Conservation (phyloP, 148 eudicot genomes). For the Fagopyrum esculentum region DNA sequence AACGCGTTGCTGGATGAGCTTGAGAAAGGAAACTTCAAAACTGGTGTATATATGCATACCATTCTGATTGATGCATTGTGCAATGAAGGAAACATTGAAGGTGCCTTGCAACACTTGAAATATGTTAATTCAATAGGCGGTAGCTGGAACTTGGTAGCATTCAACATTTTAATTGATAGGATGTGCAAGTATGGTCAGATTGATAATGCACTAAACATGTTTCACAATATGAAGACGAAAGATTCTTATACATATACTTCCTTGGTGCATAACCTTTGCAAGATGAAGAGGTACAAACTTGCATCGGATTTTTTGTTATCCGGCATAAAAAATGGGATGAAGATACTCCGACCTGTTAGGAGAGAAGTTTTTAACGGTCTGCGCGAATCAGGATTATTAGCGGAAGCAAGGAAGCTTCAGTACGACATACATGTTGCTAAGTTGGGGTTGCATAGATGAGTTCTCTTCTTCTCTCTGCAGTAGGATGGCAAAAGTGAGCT, state of each 20-base stretch:
- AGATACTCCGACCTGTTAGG: slow-evolving; percentile 47
- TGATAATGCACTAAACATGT: slow-evolving; percentile 56
- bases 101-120: slow-evolving; percentile 47
- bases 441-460: slow-evolving; percentile 7
- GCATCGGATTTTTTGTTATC: slow-evolving; percentile 72
- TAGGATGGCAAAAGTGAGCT: background rate
- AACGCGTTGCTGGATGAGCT: slow-evolving; percentile 46
- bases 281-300: slow-evolving; percentile 45
- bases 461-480: background rate
- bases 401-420: slow-evolving; percentile 43
- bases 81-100: slow-evolving; percentile 58
- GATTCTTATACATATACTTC: slow-evolving; percentile 84
- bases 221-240: slow-evolving; percentile 50
- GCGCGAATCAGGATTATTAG: slow-evolving; percentile 34
- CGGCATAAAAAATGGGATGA: slow-evolving; percentile 50
- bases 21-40: slow-evolving; percentile 49
- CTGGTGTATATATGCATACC: slow-evolving; percentile 69
- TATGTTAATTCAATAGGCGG: slow-evolving; percentile 36
- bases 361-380: slow-evolving; percentile 62
- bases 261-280: slow-evolving; percentile 83
- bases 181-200: slow-evolving; percentile 54
- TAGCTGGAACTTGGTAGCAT: slow-evolving; percentile 54
- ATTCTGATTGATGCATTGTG: slow-evolving; percentile 82
- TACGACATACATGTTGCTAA: slow-evolving; percentile 40
- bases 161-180: slow-evolving; percentile 57